Base-by-base conservation (phyloP, 2,329 filamentous ascomycete genomes). In the Pseudogymnoascus sp. region DNA sequence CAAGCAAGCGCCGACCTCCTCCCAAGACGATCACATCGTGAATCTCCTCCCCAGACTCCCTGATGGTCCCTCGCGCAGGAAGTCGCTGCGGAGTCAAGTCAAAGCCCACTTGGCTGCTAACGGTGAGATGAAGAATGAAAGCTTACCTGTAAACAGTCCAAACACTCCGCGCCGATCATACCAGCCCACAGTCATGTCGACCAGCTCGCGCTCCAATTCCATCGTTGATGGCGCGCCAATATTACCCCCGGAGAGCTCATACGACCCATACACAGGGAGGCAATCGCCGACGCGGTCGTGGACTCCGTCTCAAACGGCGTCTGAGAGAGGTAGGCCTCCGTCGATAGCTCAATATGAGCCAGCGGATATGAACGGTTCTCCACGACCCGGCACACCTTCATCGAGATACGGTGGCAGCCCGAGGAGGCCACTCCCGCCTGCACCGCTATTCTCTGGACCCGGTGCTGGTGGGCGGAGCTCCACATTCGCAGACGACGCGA, bases 351-450 rank as follows among this genome's bases (percentile, higher is more conserved):
- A 86, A 3, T 97, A 94, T 74, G 94, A 97, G 74, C 91, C 92
- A 0, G 82, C 87, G 22, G 92, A 97, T 69, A 76, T 97, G 64
- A 93, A 97, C 70, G 94, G 94, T 58, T 92, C 85, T 65, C 92
- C 94, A 5, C 80, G 94, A 63, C 93, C 94, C 1, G 93, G 93
- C 4, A 97, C 93, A 0, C 92, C 93, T 1, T 92, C 92, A 0
- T 93, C 91, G 2, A 83, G 86, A 72, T 97, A 97, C 73, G 90
- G 92, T 19, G 90, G 92, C 3, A 95, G 91, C 71, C 91, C 92
- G 9, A 85, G 91, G 68, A 84, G 93, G 62, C 93, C 93, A 3
- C 80, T 97, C 33, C 94, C 94, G 2, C 91, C 92, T 0, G 91
- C 92, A 30, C 94, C 94, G 3, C 79, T 96, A 7, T 97, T 96